Percentiles rank a stretch among this genome's conserved stretches.
These are phyloP conservation scores for Luffa acutangula DNA, from an alignment of 306 rosid genomes.

Conservation along the genomic window DNA sequence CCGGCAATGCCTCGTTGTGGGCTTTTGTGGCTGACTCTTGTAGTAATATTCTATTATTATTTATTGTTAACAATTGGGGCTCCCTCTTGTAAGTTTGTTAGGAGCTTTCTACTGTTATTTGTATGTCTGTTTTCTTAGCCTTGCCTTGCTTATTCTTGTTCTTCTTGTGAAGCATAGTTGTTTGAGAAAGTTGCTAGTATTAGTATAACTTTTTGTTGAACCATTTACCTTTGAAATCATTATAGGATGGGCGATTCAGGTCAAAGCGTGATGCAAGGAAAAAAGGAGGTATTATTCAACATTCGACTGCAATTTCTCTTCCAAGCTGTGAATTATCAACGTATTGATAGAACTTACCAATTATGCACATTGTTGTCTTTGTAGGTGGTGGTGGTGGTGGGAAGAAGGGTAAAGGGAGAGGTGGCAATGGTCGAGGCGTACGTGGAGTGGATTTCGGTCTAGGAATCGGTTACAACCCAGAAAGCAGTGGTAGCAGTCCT, in stretches of 20 bases:
- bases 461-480: conserved; percentile 81
- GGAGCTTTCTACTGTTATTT: neutral
- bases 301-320: neutral
- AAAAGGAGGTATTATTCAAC: conserved; percentile 48
- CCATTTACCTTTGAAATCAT: conserved; percentile 20
- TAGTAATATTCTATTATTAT: neutral
- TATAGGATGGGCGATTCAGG: conserved; percentile 96
- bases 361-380: neutral
- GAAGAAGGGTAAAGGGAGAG: conserved; percentile 71
- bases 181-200: conserved; percentile 9
- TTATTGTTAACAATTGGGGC: neutral
- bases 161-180: conserved; percentile 9
- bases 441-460: conserved; percentile 96
- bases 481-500: conserved; percentile 31
- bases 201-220: conserved; percentile 12
- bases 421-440: conserved; percentile 60
- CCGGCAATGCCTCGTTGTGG: neutral
- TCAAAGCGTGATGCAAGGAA: conserved; percentile 93
- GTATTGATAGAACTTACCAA: no score
- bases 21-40: neutral
- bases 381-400: conserved; percentile 27
- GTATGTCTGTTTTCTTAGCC: neutral
- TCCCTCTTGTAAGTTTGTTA: neutral
- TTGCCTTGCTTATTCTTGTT: neutral
- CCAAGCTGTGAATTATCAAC: neutral